A percentile compares a stretch with the other conserved stretches of the same genome.
These are phyloP conservation scores for Wickerhamomyces pijperi DNA, from an alignment of 805 yeast species.

Conservation along the genomic window DNA sequence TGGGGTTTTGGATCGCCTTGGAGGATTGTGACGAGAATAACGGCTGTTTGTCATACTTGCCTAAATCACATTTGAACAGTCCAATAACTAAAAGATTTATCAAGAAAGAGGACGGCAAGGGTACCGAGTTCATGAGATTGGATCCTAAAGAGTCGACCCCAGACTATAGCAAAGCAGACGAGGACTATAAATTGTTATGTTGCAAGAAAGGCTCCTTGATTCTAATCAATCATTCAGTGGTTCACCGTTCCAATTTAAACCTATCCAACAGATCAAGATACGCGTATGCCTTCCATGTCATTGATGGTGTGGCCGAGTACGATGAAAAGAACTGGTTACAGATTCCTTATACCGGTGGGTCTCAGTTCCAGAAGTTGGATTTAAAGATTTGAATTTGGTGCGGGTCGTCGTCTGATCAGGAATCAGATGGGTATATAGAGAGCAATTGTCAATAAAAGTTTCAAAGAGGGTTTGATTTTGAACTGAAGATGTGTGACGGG, in stretches of 20 bases:
- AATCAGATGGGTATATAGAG: no score
- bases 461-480: no score
- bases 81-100: constrained; percentile 56
- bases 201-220: constrained; percentile 68
- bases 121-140: constrained; percentile 41
- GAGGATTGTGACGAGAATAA: constrained; percentile 59
- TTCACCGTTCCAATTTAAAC: constrained; percentile 63
- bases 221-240: constrained; percentile 57
- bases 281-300: constrained; percentile 73
- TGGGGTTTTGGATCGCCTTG: constrained; percentile 77
- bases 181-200: constrained; percentile 37
- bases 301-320: constrained; percentile 54
- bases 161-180: constrained; percentile 14
- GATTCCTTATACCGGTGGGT: constrained; percentile 60
- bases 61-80: constrained; percentile 55
- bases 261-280: constrained; percentile 43
- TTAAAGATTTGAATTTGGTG: not conserved
- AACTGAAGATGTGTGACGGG: no score
- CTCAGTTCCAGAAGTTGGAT: constrained; percentile 39
- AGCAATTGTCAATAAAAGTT: no score
- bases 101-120: constrained; percentile 40
- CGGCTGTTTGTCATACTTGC: constrained; percentile 60
- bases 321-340: constrained; percentile 70
- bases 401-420: no score
- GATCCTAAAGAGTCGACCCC: constrained; percentile 16